Evolutionary conservation across 768 basidiomycete genomes (phyloP), one percentile per base, ranked within the genome.

Genomic region (Rhizopogon vulgaris): DNA sequence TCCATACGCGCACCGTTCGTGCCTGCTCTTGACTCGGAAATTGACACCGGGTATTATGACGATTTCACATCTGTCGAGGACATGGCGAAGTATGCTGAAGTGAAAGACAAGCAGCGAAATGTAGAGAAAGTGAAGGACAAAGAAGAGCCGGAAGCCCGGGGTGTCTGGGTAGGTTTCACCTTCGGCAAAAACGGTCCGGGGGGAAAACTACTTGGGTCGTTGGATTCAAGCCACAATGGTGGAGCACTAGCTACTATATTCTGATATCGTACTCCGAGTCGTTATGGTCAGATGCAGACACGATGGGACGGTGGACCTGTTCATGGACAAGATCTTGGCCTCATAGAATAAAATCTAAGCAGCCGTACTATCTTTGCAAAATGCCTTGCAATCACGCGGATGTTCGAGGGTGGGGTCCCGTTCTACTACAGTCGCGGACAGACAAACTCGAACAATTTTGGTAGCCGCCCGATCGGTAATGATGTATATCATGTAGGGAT

Each of bases 71-170:
- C 80, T 3, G 72, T 79, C 4, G 90, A 94, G 53, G 95, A 98
- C 64, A 97, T 97, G 94, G 93, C 91, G 46, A 98, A 98, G 72
- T 98, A 98, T 64, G 92, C 94, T 10, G 95, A 99, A 68, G 96
- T 99, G 6, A 83, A 89, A 69, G 96, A 96, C 75, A 99, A 98
- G 71, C 94, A 97, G 71, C 75, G 72, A 62, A 94, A 97, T 64
- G 94, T 99, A 24, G 95, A 95, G 24, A 80, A 79, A 52, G 90
- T 97, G 15, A 83, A 79, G 68, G 95, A 98, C 73, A 89, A 89
- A 67, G 91, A 90, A 3, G 90, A 91, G 53, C 67, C 76, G 3
- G 71, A 78, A 59, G 67, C 76, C 2, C 72, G 90, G 43, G 90
- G 90, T 4, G 87, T 92, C 39, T 92, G 90, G 90, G 90, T 91